Percentiles rank a stretch among this genome's conserved stretches.
These are phyloP conservation scores for Termitomyces sp. DNA, from an alignment of 1,284 basidiomycete species.

Conservation along the genomic window DNA sequence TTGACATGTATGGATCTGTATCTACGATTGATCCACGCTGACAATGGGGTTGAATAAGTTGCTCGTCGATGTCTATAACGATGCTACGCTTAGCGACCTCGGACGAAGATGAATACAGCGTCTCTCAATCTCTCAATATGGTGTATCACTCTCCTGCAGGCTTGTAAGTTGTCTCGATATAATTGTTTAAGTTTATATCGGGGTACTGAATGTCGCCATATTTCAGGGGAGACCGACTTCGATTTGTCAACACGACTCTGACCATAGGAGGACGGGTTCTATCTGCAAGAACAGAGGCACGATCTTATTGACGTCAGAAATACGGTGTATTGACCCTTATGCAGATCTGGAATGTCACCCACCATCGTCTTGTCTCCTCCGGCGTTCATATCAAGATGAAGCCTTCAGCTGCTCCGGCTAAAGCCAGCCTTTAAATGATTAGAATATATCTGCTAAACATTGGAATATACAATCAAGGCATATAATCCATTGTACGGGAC, in stretches of 20 bases:
- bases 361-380: conserved; percentile 46
- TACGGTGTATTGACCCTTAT: not conserved
- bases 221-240: conserved; percentile 42
- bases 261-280: conserved; percentile 36
- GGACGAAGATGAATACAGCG: conserved; percentile 24
- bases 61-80: conserved; percentile 38
- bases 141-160: conserved; percentile 50
- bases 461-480: not conserved
- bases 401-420: conserved; percentile 27
- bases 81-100: conserved; percentile 26
- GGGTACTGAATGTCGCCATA: not conserved
- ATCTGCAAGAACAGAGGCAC: conserved; percentile 44
- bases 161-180: conserved; percentile 28
- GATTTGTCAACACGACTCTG: conserved; percentile 43
- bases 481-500: not conserved
- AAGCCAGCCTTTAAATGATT: conserved; percentile 28
- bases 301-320: conserved; percentile 6
- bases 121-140: conserved; percentile 45
- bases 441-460: conserved; percentile 2
- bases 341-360: conserved; percentile 51
- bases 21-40: not conserved
- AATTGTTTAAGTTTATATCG: not conserved
- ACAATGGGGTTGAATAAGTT: conserved; percentile 24
- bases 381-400: conserved; percentile 54
- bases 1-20: conserved; percentile 39